Percentiles rank a stretch among this genome's conserved stretches.
These are phyloP conservation scores for Phaeolepiota aurea DNA, from an alignment of 768 basidiomycete species.

Conservation along the genomic window DNA sequence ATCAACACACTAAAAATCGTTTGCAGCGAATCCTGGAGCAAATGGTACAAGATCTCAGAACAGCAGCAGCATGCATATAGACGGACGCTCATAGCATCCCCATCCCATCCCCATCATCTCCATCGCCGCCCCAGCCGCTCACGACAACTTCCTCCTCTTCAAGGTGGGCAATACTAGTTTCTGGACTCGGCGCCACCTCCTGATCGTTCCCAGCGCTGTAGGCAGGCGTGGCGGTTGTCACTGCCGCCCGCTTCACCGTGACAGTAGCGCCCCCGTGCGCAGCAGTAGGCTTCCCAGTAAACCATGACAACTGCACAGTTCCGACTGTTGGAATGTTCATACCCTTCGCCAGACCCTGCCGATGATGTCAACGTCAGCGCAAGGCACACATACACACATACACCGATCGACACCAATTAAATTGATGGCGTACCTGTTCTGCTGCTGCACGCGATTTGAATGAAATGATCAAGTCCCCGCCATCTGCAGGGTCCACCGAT, in stretches of 20 bases:
- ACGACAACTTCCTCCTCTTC: conserved; percentile 57
- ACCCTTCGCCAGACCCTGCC: conserved; percentile 70
- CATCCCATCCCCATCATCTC: conserved; percentile 67
- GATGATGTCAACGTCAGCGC: conserved; percentile 7
- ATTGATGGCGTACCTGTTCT: conserved; percentile 48
- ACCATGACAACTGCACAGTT: conserved; percentile 61
- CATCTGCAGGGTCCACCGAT: conserved; percentile 43
- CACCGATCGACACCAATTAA: conserved; percentile 4
- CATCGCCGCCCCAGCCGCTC: conserved; percentile 68
- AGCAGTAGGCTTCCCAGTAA: conserved; percentile 22
- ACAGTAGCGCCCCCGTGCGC: background rate
- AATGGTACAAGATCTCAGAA: too few relatives aligned
- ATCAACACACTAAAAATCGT: too few relatives aligned
- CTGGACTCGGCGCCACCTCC: conserved; percentile 13
- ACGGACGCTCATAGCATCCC: conserved; percentile 56
- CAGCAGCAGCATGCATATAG: too few relatives aligned
- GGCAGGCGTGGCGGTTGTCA: conserved; percentile 13
- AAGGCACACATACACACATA: too few relatives aligned
- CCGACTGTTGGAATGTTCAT: conserved; percentile 58
- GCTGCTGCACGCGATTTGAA: conserved; percentile 70
- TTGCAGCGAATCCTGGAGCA: too few relatives aligned
- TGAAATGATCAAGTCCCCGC: conserved; percentile 51
- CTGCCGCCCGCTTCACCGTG: background rate
- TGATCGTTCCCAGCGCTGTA: conserved; percentile 7
- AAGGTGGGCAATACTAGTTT: conserved; percentile 17